phyloP scores from a whole-genome alignment of 2,329 filamentous ascomycete genomes.

The Gyromitra esculenta region DNA sequence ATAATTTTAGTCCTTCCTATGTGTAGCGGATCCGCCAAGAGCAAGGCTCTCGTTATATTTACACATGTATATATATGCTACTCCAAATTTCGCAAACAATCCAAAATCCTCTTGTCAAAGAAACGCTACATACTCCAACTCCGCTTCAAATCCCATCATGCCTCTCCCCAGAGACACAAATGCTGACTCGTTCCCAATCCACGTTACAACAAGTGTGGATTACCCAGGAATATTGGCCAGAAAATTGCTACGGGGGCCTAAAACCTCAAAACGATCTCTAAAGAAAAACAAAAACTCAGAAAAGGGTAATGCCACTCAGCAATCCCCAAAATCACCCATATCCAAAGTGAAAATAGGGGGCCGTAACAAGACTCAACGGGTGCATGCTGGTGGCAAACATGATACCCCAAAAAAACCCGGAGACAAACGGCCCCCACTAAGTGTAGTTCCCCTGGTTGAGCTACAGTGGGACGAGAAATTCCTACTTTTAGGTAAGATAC shows the following conservation, averaged over 20 bases:
- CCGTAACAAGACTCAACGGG: neutral
- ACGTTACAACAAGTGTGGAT: conserved; percentile 19
- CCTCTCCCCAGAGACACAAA: neutral
- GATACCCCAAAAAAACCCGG: neutral
- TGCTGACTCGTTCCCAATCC: neutral
- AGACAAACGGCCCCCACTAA: neutral
- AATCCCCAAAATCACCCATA: neutral
- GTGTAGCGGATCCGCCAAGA: neutral
- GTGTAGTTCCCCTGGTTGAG: neutral
- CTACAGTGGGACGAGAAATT: neutral
- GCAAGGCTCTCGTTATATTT: conserved; percentile 15
- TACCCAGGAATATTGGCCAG: conserved; percentile 2
- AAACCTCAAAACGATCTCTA: neutral
- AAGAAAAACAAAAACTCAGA: neutral
- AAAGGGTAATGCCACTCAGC: neutral
- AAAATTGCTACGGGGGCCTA: conserved; percentile 13
- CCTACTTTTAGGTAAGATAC: conserved; percentile 19
- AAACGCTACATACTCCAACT: neutral
- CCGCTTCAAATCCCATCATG: neutral
- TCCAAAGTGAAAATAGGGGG: neutral
- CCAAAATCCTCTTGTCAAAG: conserved; percentile 3
- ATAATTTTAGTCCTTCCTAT: neutral
- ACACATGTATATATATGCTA: conserved; percentile 16
- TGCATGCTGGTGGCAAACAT: neutral
- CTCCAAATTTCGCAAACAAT: neutral